Percentiles rank a stretch among this genome's conserved stretches.
These are phyloP conservation scores for Catenaria anguillulae DNA, from an alignment of 371 early-diverging fungal species.

Conservation along the genomic window DNA sequence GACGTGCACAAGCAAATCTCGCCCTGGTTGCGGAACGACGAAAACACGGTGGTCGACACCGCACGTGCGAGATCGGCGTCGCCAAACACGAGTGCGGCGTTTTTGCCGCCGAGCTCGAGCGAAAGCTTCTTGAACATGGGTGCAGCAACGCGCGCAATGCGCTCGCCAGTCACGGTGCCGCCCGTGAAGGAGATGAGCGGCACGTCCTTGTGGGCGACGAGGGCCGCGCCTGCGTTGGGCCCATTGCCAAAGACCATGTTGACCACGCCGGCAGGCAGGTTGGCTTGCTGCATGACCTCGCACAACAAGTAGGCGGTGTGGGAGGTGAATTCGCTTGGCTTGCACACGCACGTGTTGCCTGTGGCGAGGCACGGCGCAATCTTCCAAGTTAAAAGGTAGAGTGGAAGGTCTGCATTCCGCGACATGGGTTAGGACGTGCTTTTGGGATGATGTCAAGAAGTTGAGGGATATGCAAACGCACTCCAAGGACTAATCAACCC, in stretches of 20 bases:
- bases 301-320: slow-evolving; percentile 48
- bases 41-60: slow-evolving; percentile 32
- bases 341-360: slow-evolving; percentile 54
- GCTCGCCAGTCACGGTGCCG: slow-evolving; percentile 51
- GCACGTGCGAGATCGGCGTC: slow-evolving; percentile 51
- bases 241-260: slow-evolving; percentile 64
- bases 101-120: slow-evolving; percentile 63
- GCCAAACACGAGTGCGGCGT: slow-evolving; percentile 54
- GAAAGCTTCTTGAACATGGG: slow-evolving; percentile 46
- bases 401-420: slow-evolving; percentile 21
- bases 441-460: no score
- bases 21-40: slow-evolving; percentile 56
- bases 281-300: slow-evolving; percentile 41
- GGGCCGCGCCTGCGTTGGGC: slow-evolving; percentile 34
- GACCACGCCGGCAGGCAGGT: slow-evolving; percentile 54
- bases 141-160: slow-evolving; percentile 32
- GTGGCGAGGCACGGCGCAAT: slow-evolving; percentile 56
- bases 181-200: slow-evolving; percentile 61
- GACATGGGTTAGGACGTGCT: no score
- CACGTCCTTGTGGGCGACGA: slow-evolving; percentile 48
- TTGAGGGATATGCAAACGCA: no score
- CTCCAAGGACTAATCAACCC: slow-evolving; percentile 58
- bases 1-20: slow-evolving; percentile 49
- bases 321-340: slow-evolving; percentile 60
- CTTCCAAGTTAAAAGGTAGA: slow-evolving; percentile 61